A percentile compares a stretch with the other conserved stretches of the same genome.
Conservation (phyloP, 2,329 filamentous ascomycete species). For the Fusarium sp. region DNA sequence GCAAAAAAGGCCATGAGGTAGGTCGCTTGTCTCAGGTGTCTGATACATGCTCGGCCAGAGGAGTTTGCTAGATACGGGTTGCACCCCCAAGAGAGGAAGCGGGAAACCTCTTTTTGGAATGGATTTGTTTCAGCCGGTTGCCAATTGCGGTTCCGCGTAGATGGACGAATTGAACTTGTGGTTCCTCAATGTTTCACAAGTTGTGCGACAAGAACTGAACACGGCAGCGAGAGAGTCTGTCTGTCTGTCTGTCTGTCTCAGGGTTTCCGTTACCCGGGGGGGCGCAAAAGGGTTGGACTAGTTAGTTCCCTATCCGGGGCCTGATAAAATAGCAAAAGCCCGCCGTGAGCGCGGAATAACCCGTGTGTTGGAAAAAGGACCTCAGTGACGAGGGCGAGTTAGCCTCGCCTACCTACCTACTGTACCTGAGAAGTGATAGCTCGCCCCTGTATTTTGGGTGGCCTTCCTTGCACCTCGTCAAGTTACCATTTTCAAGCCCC, state of each 20-base stretch:
- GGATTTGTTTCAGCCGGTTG: conserved; percentile 23
- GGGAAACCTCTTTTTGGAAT: conserved; percentile 8
- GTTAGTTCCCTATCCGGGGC: conserved; percentile 7
- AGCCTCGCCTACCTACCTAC: not conserved
- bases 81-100: conserved; percentile 5
- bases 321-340: not conserved
- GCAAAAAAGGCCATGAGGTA: not conserved
- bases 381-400: not conserved
- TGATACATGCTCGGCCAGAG: not conserved
- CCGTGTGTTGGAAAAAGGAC: not conserved
- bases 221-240: not conserved
- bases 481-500: not conserved
- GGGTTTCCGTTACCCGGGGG: not conserved
- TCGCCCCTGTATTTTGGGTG: not conserved
- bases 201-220: not conserved
- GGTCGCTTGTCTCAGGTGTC: conserved; percentile 5
- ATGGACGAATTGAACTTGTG: not conserved
- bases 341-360: not conserved
- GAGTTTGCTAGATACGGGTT: not conserved
- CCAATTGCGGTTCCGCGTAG: conserved; percentile 9
- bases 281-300: not conserved
- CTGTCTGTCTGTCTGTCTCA: conserved; percentile 15
- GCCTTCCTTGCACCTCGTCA: not conserved
- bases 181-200: conserved; percentile 12
- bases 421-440: conserved; percentile 3